phyloP scores from a whole-genome alignment of 176 grass and related monocot species.

The Oryza brachyantha region DNA sequence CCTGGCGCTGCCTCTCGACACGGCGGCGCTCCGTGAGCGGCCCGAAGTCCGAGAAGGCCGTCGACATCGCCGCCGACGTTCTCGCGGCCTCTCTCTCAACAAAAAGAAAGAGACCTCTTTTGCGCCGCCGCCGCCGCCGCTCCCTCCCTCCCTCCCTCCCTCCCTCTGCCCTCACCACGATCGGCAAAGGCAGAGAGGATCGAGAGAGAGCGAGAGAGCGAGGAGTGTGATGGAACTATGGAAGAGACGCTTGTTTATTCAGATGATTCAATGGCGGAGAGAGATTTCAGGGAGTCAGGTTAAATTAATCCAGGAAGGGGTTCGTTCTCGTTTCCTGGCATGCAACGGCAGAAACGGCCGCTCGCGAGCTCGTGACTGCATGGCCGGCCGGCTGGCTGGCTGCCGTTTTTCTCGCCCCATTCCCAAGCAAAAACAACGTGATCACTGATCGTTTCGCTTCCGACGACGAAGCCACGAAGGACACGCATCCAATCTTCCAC shows the following conservation, averaged over 20 bases:
- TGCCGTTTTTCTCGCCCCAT: not conserved
- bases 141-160: not conserved
- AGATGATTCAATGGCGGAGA: conserved; percentile 48
- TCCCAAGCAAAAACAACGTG: not conserved
- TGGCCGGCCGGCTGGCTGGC: not conserved
- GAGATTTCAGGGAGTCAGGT: conserved; percentile 42
- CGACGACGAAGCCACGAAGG: not conserved
- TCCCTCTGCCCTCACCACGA: conserved; percentile 29
- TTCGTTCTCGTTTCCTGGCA: not conserved
- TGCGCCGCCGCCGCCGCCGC: not conserved
- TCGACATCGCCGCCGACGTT: conserved; percentile 33
- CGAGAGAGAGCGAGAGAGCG: conserved; percentile 25
- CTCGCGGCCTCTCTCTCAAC: not conserved
- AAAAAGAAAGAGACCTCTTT: not conserved
- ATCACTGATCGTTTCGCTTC: not conserved
- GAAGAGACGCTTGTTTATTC: conserved; percentile 9
- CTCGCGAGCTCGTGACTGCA: not conserved
- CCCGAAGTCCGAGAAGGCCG: conserved; percentile 67
- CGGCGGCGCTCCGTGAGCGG: conserved; percentile 62
- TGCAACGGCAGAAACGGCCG: not conserved
- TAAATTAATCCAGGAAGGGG: too few species aligned
- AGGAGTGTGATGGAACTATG: too few species aligned
- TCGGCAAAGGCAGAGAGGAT: conserved; percentile 40
- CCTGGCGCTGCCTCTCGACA: conserved; percentile 49
- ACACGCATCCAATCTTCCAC: not conserved